phyloP scores from a whole-genome alignment of 768 basidiomycete species.

The Flagelloscypha sp. region DNA sequence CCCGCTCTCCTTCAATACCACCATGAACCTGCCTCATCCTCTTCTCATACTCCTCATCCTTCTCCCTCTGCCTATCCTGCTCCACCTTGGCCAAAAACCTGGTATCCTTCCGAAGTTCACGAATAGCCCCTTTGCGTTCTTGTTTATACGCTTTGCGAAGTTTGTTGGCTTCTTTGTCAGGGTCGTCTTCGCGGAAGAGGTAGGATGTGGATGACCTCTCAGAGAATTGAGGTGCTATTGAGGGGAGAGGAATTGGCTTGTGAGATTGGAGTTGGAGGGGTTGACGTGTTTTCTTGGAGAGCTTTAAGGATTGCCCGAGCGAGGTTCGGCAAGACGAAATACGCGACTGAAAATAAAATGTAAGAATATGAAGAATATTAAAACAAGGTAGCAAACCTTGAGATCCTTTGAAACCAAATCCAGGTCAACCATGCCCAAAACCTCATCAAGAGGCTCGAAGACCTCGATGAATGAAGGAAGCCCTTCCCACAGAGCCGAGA shows the following conservation, averaged over 20 bases:
- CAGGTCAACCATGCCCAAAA: conserved; percentile 48
- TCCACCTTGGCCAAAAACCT: conserved; percentile 86
- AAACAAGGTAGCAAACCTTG: conserved; percentile 35
- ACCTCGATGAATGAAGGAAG: conserved; percentile 82
- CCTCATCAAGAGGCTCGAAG: conserved; percentile 54
- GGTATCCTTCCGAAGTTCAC: conserved; percentile 93
- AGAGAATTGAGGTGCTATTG: conserved; percentile 93
- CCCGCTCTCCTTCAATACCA: conserved; percentile 77
- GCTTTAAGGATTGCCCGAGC: conserved; percentile 58
- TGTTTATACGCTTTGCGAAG: conserved; percentile 86
- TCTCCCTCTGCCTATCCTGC: conserved; percentile 75
- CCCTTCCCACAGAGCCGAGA: conserved; percentile 68
- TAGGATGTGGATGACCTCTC: conserved; percentile 69
- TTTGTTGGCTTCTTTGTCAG: conserved; percentile 85
- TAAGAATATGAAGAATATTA: neutral
- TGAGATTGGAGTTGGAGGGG: conserved; percentile 86
- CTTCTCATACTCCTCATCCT: conserved; percentile 72
- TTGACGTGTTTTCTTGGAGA: conserved; percentile 60
- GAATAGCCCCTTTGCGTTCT: conserved; percentile 93
- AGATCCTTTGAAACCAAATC: conserved; percentile 40
- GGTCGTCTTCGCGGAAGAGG: conserved; percentile 74
- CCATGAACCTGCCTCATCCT: conserved; percentile 78
- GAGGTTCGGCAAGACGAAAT: conserved; percentile 38
- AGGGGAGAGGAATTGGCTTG: conserved; percentile 92
- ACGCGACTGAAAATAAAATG: conserved; percentile 33